Conservation (phyloP, 305 asterid genomes). For the Coffea humblotiana region DNA sequence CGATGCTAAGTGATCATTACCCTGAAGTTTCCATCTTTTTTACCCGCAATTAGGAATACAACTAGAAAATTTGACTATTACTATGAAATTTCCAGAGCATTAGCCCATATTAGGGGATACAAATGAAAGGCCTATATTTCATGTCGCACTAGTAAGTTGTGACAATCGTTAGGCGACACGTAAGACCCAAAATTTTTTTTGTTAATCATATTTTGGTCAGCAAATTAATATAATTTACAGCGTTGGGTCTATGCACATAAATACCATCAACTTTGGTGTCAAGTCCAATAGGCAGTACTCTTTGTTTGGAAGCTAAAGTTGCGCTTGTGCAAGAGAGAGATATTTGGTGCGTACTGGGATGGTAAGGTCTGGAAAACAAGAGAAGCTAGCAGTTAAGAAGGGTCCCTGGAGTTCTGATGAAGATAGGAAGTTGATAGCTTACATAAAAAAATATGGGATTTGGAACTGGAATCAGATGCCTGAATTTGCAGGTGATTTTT, state of each 20-base stretch:
- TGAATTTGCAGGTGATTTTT: conserved; percentile 12
- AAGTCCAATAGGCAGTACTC: neutral
- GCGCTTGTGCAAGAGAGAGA: neutral
- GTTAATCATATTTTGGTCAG: too few species aligned
- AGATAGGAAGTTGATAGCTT: conserved; percentile 13
- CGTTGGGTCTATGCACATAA: neutral
- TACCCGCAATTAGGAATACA: neutral
- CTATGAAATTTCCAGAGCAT: conserved; percentile 17
- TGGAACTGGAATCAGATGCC: conserved; percentile 24
- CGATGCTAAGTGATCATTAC: neutral
- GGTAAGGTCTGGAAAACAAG: neutral
- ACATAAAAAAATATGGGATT: conserved; percentile 10
- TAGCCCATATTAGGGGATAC: neutral
- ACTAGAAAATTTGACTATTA: neutral
- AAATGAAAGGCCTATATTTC: too few species aligned
- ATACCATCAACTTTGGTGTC: neutral
- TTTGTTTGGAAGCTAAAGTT: neutral
- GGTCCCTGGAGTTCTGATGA: conserved; percentile 11
- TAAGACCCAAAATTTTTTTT: too few species aligned
- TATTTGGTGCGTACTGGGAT: neutral
- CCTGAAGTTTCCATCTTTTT: conserved; percentile 10
- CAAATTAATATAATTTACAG: neutral
- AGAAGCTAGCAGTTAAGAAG: conserved; percentile 6
- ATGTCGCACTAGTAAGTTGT: neutral
- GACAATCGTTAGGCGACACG: too few species aligned